phyloP scores from a whole-genome alignment of 257 asterid species.

The Fraxinus anomala region DNA sequence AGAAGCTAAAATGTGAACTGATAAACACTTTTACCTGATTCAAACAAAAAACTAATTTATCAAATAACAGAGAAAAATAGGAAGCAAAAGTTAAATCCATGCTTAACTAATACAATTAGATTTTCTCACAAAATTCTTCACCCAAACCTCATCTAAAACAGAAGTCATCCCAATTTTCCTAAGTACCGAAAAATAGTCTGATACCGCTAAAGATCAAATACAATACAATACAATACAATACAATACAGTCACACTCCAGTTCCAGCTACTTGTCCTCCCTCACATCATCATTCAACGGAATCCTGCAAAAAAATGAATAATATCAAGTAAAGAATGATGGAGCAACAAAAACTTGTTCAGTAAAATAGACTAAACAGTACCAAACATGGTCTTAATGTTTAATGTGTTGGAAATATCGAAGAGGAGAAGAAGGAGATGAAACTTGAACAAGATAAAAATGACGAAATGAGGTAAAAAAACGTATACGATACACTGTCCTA shows the following conservation, averaged over 20 bases:
- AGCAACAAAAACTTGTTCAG: neutral
- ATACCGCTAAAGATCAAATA: neutral
- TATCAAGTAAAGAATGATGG: neutral
- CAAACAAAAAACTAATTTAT: neutral
- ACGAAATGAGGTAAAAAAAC: too few relatives aligned
- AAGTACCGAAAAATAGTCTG: neutral
- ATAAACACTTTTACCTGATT: neutral
- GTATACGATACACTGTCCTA: too few relatives aligned
- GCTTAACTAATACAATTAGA: conserved; percentile 8
- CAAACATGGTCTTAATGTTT: neutral
- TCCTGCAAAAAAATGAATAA: neutral
- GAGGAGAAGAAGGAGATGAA: too few relatives aligned
- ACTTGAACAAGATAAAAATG: too few relatives aligned
- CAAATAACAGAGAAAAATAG: neutral
- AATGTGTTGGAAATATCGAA: too few relatives aligned
- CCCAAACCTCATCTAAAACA: conserved; percentile 1
- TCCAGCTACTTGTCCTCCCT: too few relatives aligned
- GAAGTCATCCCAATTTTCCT: conserved; percentile 5
- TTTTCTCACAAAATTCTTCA: neutral
- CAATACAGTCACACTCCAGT: neutral
- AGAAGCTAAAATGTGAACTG: neutral
- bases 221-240: neutral
- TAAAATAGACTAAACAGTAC: neutral
- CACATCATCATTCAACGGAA: conserved; percentile 15
- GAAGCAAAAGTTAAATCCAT: conserved; percentile 6